Conservation (phyloP, 805 yeast species). For the Metahyphopichia silvanorum region DNA sequence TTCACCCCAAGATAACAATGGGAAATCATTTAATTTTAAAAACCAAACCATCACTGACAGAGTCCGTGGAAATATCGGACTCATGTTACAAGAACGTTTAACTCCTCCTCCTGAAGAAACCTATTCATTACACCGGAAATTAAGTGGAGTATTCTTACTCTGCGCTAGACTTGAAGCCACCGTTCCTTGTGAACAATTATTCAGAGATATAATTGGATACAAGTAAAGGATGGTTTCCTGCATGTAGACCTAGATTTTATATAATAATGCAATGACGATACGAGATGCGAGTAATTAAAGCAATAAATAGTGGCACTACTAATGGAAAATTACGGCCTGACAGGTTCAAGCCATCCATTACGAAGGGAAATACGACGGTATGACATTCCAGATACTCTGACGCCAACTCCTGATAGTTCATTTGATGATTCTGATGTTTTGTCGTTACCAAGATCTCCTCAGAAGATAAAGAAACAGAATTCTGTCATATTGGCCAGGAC, state of each 20-base stretch:
- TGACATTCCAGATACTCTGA: no score
- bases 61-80: constrained; percentile 79
- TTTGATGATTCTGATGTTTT: no score
- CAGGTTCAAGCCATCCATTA: no score
- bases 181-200: constrained; percentile 77
- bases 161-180: constrained; percentile 83
- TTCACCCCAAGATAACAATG: constrained; percentile 46
- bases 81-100: constrained; percentile 87
- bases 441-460: constrained; percentile 1
- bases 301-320: no score
- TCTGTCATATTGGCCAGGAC: constrained; percentile 39
- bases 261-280: no score
- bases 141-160: constrained; percentile 88
- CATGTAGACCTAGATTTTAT: no score
- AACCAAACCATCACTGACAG: constrained; percentile 92
- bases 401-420: no score
- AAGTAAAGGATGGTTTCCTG: constrained; percentile 15
- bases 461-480: constrained; percentile 11
- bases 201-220: constrained; percentile 69
- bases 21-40: constrained; percentile 63
- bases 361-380: no score
- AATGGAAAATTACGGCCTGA: no score
- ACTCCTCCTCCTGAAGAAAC: constrained; percentile 99
- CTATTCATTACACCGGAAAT: constrained; percentile 90
- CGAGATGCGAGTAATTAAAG: no score